A percentile compares a stretch with the other conserved stretches of the same genome.
These are phyloP conservation scores for Lodderomyces oxycetoniae DNA, from an alignment of 1,139 yeast species.

Conservation along the genomic window DNA sequence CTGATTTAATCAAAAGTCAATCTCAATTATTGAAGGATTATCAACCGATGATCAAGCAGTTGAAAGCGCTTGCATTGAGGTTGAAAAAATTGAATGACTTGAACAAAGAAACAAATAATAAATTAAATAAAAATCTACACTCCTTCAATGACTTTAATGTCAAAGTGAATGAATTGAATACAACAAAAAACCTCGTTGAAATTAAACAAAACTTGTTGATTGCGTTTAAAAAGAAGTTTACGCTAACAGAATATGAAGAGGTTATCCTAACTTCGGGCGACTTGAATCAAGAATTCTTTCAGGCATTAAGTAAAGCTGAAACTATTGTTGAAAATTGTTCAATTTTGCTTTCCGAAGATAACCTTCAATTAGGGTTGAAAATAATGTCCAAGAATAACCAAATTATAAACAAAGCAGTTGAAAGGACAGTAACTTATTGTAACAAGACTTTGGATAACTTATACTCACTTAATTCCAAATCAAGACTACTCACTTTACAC, in stretches of 20 bases:
- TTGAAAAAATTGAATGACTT: constrained; percentile 38
- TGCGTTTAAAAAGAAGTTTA: constrained; percentile 60
- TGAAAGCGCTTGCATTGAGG: constrained; percentile 39
- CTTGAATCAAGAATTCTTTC: constrained; percentile 57
- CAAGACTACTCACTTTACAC: constrained; percentile 29
- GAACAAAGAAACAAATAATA: constrained; percentile 34
- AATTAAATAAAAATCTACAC: constrained; percentile 27
- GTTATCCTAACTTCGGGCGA: constrained; percentile 43
- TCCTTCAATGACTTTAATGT: constrained; percentile 23
- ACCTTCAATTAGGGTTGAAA: constrained; percentile 65
- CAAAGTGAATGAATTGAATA: constrained; percentile 38
- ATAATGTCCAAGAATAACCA: constrained; percentile 59
- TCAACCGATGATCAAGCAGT: constrained; percentile 48
- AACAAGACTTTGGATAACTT: constrained; percentile 35
- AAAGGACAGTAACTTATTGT: constrained; percentile 38
- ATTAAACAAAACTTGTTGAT: constrained; percentile 53
- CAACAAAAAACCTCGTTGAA: constrained; percentile 37
- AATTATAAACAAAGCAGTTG: constrained; percentile 49
- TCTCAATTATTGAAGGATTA: constrained; percentile 56
- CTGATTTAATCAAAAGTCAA: constrained; percentile 64
- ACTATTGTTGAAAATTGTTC: constrained; percentile 64
- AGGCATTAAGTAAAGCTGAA: constrained; percentile 56
- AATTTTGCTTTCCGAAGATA: constrained; percentile 61
- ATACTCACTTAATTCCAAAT: constrained; percentile 27
- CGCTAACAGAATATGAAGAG: constrained; percentile 70